phyloP scores from a whole-genome alignment of 2,329 filamentous ascomycete genomes.

The Tolypocladium album region DNA sequence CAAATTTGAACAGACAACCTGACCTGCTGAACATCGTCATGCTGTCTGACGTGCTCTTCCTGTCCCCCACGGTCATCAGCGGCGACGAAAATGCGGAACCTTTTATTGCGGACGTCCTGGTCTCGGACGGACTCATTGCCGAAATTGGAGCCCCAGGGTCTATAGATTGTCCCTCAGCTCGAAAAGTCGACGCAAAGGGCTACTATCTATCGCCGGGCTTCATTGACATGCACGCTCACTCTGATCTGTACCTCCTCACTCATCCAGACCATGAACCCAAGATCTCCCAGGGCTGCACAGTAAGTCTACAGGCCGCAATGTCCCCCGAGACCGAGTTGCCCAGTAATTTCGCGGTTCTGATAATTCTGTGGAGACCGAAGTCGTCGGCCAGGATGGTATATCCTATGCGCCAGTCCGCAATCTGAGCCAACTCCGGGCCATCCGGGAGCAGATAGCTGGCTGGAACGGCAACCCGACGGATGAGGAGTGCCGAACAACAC shows the following conservation, averaged over 20 bases:
- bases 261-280: constrained; percentile 12
- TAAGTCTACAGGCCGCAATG: constrained; percentile 1
- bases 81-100: constrained; percentile 9
- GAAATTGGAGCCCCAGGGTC: constrained; percentile 8
- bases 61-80: constrained; percentile 10
- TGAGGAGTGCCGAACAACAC: constrained; percentile 9
- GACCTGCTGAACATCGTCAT: not conserved
- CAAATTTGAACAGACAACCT: not conserved
- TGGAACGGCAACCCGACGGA: constrained; percentile 14
- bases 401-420: constrained; percentile 11
- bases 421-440: constrained; percentile 7
- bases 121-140: constrained; percentile 9
- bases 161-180: constrained; percentile 3
- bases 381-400: constrained; percentile 13
- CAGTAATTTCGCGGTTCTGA: not conserved
- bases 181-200: constrained; percentile 9
- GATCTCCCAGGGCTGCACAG: constrained; percentile 13
- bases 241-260: constrained; percentile 12
- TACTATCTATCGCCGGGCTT: constrained; percentile 11
- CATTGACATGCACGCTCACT: constrained; percentile 16
- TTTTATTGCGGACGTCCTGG: constrained; percentile 11
- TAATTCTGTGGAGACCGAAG: constrained; percentile 7
- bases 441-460: constrained; percentile 12
- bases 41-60: constrained; percentile 8
- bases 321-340: not conserved